Base-by-base conservation (phyloP, 2,329 filamentous ascomycete species). In the Exophiala sideris region DNA sequence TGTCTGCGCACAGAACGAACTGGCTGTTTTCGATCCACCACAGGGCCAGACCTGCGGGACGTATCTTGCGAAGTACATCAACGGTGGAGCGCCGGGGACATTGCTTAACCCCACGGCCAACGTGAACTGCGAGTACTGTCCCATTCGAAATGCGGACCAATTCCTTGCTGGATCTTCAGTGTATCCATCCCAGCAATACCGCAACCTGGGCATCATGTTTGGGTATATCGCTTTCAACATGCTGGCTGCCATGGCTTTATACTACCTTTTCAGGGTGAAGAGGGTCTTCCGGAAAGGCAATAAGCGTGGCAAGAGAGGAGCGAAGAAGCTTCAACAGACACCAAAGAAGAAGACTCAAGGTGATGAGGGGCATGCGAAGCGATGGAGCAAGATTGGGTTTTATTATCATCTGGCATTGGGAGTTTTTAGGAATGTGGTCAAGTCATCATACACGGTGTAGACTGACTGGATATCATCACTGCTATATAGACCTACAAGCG, bases 1-100 rank as follows among this genome's bases (percentile, higher is more conserved):
- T 24, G 61, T 68, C 0, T 95, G 91, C 69, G 82, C 87, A 0
- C 58, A 68, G 4, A 88, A 87, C 66, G 91, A 96, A 68, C 54
- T 64, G 16, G 79, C 72, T 1, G 59, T 69, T 24, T 79, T 72
- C 42, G 67, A 76, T 52, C 54, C 62, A 9, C 78, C 82, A 0
- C 75, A 76, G 0, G 68, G 72, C 3, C 72, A 76, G 40, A 84
- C 83, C 0, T 89, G 86, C 56, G 74, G 65, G 0, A 66, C 78
- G 1, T 89, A 88, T 60, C 71, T 87, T 1, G 57, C 68, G 0
- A 66, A 65, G 0, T 88, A 83, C 59, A 45, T 61, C 9, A 11
- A 51, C 2, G 54, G 73, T 0, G 82, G 81, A 0, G 63, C 67
- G 0, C 64, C 68, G 1, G 73, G 74, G n/a, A 79, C 81, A 45